Evolutionary conservation across 1,139 yeast species (phyloP).

Genomic region (Torulaspora globosa): DNA sequence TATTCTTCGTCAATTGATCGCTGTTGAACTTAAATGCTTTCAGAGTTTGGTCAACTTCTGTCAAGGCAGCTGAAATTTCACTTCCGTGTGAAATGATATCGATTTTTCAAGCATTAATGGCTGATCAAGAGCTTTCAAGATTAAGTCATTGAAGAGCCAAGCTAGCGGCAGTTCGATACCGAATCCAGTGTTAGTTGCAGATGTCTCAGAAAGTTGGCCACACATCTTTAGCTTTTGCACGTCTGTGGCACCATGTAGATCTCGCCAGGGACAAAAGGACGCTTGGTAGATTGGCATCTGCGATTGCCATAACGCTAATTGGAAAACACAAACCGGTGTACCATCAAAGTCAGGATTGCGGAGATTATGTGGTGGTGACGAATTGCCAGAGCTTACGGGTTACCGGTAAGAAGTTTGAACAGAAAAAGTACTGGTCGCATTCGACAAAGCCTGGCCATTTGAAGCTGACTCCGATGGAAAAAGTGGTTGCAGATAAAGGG

Average conservation of each 20-base stretch:
- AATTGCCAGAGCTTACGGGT: constrained; percentile 77
- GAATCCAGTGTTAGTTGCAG: background rate
- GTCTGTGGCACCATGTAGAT: constrained; percentile 96
- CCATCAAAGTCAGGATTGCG: constrained; percentile 74
- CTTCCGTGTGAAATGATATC: background rate
- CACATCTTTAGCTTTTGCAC: constrained; percentile 71
- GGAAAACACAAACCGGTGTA: constrained; percentile 95
- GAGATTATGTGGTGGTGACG: constrained; percentile 95
- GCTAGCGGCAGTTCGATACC: background rate
- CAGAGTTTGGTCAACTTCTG: background rate
- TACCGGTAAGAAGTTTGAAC: constrained; percentile 78
- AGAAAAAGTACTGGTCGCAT: constrained; percentile 89
- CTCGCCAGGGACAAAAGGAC: constrained; percentile 80
- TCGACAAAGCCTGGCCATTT: constrained; percentile 87
- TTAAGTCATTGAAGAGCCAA: background rate
- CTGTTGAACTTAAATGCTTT: background rate
- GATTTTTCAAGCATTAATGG: background rate
- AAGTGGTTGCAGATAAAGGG: constrained; percentile 73
- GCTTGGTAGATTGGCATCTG: constrained; percentile 86
- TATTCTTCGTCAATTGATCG: background rate
- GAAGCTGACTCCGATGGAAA: constrained; percentile 77
- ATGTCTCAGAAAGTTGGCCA: constrained; percentile 39
- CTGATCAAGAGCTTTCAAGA: background rate
- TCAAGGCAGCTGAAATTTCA: background rate
- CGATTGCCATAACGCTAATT: constrained; percentile 80